Evolutionary conservation across 2,329 filamentous ascomycete genomes (phyloP), one percentile per base, ranked within the genome.

Genomic region (Aureobasidium sp.): DNA sequence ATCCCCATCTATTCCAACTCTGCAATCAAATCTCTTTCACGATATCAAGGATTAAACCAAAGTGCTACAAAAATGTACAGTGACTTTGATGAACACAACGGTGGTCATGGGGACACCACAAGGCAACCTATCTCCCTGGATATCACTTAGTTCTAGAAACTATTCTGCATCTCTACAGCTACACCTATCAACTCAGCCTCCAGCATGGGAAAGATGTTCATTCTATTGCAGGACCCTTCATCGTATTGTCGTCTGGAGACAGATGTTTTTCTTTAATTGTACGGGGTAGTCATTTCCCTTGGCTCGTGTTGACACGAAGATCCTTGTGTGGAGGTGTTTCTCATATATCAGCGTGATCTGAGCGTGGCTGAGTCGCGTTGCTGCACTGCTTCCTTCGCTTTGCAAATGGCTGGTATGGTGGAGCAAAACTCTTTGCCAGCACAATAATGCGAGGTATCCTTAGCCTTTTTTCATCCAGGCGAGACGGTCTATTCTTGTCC

Each of bases 261-360:
- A 54, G 27, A 5, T 54, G 50, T 54, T 54, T 54, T 42, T 42
- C 27, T 42, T 54, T 32, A 21, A 54, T 54, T 54, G 37, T 54
- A 21, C 21, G 21, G 21, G 21, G 21, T 21, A 3, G 37, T 41
- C 25, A 41, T 41, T 42, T 54, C 16, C 21, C 13, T 54, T 16
- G 36, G 36, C 27, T 42, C 50, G 37, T 54, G 37, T 42, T 32
- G 36, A n/a, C 37, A 27, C 13, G 50, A 21, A 54, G 13, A 34
- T 21, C 21, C 21, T 21, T 21, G 21, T 21, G 21, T 21, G 21
- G 21, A 21, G 21, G 21, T 42, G 36, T 54, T 54, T 53, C 34
- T 27, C 37, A 30, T 42, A 21, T 13, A 53, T 21, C 36, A 9
- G 25, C 50, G 25, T 25, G 36, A 39, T 6, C 21, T 21, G 25